A percentile compares a stretch with the other conserved stretches of the same genome.
These are phyloP conservation scores for Lithospermum erythrorhizon DNA, from an alignment of 257 asterid species.

Conservation along the genomic window DNA sequence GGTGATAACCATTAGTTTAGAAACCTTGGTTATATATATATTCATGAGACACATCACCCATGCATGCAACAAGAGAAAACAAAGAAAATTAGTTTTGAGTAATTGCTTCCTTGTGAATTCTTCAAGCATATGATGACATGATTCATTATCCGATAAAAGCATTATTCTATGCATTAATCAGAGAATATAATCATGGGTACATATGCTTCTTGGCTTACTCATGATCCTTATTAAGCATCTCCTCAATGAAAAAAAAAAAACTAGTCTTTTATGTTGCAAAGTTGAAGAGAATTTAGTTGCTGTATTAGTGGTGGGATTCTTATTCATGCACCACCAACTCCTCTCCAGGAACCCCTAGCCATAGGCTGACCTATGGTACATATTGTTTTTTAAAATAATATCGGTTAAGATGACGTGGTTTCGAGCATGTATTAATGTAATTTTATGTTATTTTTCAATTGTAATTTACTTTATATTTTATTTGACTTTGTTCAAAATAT, in stretches of 20 bases:
- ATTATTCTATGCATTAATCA: neutral
- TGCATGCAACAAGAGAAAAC: neutral
- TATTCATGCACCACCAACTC: slow-evolving; percentile 39
- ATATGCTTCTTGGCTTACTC: neutral
- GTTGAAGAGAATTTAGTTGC: slow-evolving; percentile 23
- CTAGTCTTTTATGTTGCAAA: slow-evolving; percentile 3
- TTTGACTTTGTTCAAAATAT: too few relatives aligned
- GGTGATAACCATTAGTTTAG: too few relatives aligned
- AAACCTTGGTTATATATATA: too few relatives aligned
- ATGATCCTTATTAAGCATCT: neutral
- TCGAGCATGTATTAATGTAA: too few relatives aligned
- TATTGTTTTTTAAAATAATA: too few relatives aligned
- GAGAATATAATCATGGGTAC: neutral
- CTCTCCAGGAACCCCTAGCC: slow-evolving; percentile 16
- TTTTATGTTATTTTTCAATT: too few relatives aligned
- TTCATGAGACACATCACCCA: neutral
- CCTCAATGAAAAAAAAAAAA: neutral
- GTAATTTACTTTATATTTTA: too few relatives aligned
- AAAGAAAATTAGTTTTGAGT: neutral
- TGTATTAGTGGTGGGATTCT: slow-evolving; percentile 69
- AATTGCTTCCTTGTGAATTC: neutral
- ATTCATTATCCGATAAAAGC: neutral
- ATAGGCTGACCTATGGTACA: too few relatives aligned
- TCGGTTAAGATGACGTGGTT: too few relatives aligned
- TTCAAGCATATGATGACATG: neutral